A percentile compares a stretch with the other conserved stretches of the same genome.
Evolutionary conservation across 208 protist species (phyloP).

Genomic region (Trichomonas vaginalis): DNA sequence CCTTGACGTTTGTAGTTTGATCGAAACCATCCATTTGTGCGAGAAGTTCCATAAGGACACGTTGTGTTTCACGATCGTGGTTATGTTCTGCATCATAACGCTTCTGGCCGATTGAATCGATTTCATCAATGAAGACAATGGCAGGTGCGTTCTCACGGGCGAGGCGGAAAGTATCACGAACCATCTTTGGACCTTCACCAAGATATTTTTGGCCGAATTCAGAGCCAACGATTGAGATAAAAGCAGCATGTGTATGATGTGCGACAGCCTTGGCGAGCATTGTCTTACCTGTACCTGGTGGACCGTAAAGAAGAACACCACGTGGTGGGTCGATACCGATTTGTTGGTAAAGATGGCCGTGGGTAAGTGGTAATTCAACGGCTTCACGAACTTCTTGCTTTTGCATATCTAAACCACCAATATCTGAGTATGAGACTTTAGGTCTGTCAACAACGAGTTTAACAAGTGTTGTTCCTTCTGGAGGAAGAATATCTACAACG

Average conservation of each 20-base stretch:
- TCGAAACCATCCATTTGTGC: conserved; percentile 99
- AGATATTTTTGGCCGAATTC: conserved; percentile 93
- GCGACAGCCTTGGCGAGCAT: conserved; percentile 81
- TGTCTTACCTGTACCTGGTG: conserved; percentile 90
- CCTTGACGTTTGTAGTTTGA: conserved; percentile 83
- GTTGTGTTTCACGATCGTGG: conserved; percentile 91
- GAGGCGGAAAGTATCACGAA: conserved; percentile 98
- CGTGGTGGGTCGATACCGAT: conserved; percentile 90
- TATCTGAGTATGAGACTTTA: not conserved
- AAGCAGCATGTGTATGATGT: conserved; percentile 68
- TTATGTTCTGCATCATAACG: conserved; percentile 58
- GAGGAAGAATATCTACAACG: conserved; percentile 86
- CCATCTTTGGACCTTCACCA: conserved; percentile 95
- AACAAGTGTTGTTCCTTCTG: conserved; percentile 72
- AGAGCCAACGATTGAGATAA: conserved; percentile 66
- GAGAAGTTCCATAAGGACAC: conserved; percentile 99
- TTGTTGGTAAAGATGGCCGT: conserved; percentile 87
- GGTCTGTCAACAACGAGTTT: not conserved
- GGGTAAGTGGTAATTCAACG: conserved; percentile 94
- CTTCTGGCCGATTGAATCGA: conserved; percentile 89
- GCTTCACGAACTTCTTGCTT: conserved; percentile 60
- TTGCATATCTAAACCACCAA: conserved; percentile 17
- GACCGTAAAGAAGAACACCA: conserved; percentile 86
- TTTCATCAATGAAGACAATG: conserved; percentile 99
- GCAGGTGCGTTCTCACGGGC: conserved; percentile 91